Evolutionary conservation across 2,329 filamentous ascomycete species (phyloP).

Genomic region (Pyricularia sp.): DNA sequence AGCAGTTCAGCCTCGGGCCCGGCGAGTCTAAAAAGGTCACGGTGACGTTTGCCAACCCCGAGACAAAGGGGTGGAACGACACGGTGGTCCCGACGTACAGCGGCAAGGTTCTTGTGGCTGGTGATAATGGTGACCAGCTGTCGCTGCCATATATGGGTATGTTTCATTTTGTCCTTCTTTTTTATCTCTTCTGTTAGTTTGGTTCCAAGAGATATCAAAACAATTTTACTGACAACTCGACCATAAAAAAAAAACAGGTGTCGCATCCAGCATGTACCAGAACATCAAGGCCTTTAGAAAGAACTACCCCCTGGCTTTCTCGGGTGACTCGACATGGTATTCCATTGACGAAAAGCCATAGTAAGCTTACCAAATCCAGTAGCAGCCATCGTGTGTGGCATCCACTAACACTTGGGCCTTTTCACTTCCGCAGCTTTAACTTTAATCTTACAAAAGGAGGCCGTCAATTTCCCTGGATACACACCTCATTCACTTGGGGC

Average conservation of each 20-base stretch:
- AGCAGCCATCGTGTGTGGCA: neutral
- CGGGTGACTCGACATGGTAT: neutral
- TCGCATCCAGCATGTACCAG: slow-evolving; percentile 5
- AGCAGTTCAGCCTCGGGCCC: slow-evolving; percentile 12
- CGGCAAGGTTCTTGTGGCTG: slow-evolving; percentile 18
- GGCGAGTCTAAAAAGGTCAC: slow-evolving; percentile 13
- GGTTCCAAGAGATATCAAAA: neutral
- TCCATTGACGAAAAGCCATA: neutral
- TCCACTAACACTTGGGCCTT: neutral
- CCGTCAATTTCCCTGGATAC: slow-evolving; percentile 17
- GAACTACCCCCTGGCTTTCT: neutral
- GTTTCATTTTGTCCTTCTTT: slow-evolving; percentile 4
- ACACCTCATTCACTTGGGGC: slow-evolving; percentile 13
- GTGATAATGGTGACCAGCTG: slow-evolving; percentile 18
- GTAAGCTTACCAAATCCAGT: neutral
- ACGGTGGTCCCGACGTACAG: slow-evolving; percentile 19
- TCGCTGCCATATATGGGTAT: slow-evolving; percentile 18
- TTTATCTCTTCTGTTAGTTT: neutral
- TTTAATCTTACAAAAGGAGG: slow-evolving; percentile 13
- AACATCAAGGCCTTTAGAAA: slow-evolving; percentile 5
- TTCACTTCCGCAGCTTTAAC: slow-evolving; percentile 4
- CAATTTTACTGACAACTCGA: neutral
- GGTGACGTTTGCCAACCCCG: slow-evolving; percentile 14
- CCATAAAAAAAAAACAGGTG: neutral
- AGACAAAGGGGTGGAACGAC: slow-evolving; percentile 9